A percentile compares a stretch with the other conserved stretches of the same genome.
Evolutionary conservation across 768 basidiomycete genomes (phyloP).

Genomic region (Rhodotorula babjevae): DNA sequence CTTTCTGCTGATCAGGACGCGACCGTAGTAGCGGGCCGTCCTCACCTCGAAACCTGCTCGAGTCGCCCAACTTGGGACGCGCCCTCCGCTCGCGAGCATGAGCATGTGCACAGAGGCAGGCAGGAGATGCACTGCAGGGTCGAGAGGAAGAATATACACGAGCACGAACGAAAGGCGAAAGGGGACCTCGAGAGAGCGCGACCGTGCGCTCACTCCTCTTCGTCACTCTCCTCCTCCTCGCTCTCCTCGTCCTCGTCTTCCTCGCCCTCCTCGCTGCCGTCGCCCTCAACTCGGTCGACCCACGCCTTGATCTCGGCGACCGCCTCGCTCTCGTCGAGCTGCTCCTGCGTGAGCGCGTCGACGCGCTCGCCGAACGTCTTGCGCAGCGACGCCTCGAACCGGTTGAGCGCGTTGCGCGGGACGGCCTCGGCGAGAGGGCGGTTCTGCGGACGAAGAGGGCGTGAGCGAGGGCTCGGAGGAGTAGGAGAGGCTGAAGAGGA

Average conservation of each 20-base stretch:
- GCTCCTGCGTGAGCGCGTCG: constrained; percentile 22
- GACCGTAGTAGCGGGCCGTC: no score
- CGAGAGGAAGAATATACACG: no score
- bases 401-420: constrained; percentile 64
- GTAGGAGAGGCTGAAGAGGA: not conserved
- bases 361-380: constrained; percentile 50
- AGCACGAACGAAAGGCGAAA: not conserved
- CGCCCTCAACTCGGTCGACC: constrained; percentile 1
- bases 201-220: not conserved
- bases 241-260: constrained; percentile 6
- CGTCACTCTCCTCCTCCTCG: constrained; percentile 10
- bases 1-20: no score
- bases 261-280: constrained; percentile 6
- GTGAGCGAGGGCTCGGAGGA: constrained; percentile 17
- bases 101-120: no score
- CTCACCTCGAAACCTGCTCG: no score
- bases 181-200: not conserved
- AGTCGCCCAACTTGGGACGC: no score
- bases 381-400: constrained; percentile 62
- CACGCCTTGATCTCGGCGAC: constrained; percentile 5
- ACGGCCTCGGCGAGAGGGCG: constrained; percentile 58
- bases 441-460: constrained; percentile 49
- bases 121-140: no score
- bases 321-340: constrained; percentile 15
- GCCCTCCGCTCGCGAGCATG: no score